Percentiles rank a stretch among this genome's conserved stretches.
Evolutionary conservation across 2,329 filamentous ascomycete genomes (phyloP).

Genomic region (Scedosporium minutisporum): DNA sequence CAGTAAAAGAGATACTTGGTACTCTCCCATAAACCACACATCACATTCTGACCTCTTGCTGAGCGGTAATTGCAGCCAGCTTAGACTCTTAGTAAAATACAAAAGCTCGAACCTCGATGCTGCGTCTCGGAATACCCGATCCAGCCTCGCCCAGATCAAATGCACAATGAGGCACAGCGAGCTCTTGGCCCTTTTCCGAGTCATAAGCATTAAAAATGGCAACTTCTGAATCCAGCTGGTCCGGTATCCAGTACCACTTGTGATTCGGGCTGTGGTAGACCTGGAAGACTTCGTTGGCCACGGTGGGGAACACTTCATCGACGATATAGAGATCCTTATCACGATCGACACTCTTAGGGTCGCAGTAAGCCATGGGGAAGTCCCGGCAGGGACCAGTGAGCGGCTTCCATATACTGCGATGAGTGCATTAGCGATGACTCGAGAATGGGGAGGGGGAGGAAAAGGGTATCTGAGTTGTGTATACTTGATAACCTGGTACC

Average conservation of each 20-base stretch:
- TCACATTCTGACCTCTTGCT: no score
- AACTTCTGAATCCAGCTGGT: not conserved
- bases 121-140: slow-evolving; percentile 7
- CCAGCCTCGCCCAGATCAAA: slow-evolving; percentile 11
- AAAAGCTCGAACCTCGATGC: not conserved
- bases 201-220: not conserved
- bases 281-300: slow-evolving; percentile 9
- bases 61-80: no score
- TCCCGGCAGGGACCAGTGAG: slow-evolving; percentile 11
- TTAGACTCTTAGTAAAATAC: not conserved
- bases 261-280: not conserved
- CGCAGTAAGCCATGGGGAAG: slow-evolving; percentile 12
- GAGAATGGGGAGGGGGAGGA: no score
- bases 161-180: slow-evolving; percentile 12
- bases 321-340: slow-evolving; percentile 10
- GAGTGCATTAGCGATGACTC: no score
- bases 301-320: slow-evolving; percentile 13
- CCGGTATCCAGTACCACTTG: not conserved
- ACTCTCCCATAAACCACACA: no score
- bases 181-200: slow-evolving; percentile 7
- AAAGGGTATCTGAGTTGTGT: not conserved
- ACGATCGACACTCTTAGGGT: slow-evolving; percentile 10
- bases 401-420: slow-evolving; percentile 9
- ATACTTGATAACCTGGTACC: not conserved
- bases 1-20: no score